Percentiles rank a stretch among this genome's conserved stretches.
phyloP scores from a whole-genome alignment of 352 stramenopile genomes.

The Phytophthora hybrid region DNA sequence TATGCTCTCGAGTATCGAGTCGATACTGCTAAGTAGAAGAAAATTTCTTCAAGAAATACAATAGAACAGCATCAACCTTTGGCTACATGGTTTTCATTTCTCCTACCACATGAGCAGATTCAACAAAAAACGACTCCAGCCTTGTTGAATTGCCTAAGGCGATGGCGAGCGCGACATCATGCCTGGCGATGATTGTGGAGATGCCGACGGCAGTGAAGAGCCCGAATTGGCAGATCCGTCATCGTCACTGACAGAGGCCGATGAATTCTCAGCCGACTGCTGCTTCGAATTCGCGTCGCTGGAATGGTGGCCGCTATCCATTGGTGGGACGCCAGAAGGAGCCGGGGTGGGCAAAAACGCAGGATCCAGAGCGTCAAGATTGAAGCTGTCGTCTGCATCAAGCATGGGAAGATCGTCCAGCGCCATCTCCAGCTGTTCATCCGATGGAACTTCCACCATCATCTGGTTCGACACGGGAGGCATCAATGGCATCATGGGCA shows the following conservation, averaged over 20 bases:
- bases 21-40: too few species aligned
- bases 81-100: too few species aligned
- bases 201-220: constrained; percentile 66
- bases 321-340: constrained; percentile 16
- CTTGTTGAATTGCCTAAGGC: constrained; percentile 35
- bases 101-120: neutral
- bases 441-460: constrained; percentile 56
- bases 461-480: constrained; percentile 42
- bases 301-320: constrained; percentile 15
- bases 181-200: constrained; percentile 56
- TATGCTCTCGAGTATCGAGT: neutral
- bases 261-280: constrained; percentile 54
- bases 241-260: constrained; percentile 49
- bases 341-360: constrained; percentile 40
- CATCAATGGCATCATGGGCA: constrained; percentile 44
- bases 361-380: constrained; percentile 50
- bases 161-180: constrained; percentile 72
- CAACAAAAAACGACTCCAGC: neutral
- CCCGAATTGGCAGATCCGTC: constrained; percentile 70
- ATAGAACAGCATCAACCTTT: neutral
- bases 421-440: constrained; percentile 77
- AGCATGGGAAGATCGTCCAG: constrained; percentile 81
- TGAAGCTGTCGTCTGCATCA: constrained; percentile 72
- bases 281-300: constrained; percentile 45
- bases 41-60: neutral